Evolutionary conservation across 2,329 filamentous ascomycete genomes (phyloP), one percentile per base, ranked within the genome.

Genomic region (Emmonsiellopsis sp.): DNA sequence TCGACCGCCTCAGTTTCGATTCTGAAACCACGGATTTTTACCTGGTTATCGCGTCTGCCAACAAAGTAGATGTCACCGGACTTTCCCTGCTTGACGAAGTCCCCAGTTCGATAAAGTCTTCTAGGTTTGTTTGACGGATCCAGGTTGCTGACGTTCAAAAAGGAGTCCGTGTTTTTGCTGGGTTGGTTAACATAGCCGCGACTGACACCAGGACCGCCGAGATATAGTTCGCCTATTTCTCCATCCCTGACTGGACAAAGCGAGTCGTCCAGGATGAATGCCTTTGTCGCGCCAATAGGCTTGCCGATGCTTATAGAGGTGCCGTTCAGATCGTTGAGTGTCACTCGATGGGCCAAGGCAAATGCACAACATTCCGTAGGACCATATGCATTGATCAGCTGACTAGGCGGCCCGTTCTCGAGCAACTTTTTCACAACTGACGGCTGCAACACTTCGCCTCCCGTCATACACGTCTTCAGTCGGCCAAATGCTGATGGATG

Each of bases 1-100:
- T 95, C 89, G 59, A 95, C 92, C 57, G 95, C 90, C 55, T 84
- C 84, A 43, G 95, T 81, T 72, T 95, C 91, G 59, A 95, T 90
- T 50, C 90, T 80, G 76, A 94, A 95, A 0, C 90, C 89, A 46
- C 90, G 84, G 58, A 95, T 88, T 75, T 95, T 95, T 73, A 95
- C 86, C 67, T 95, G 89, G 57, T 84, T 78, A 62, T 95, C 89
- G 20, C 81, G 81, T 50, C 90, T 79, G 9, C 90, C 90, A 4
- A 85, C 82, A 63, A 81, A 85, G 59, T 84, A 83, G 4, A 87
- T 83, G 57, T 83, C 81, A 13, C 85, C 87, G 5, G 76, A 72
- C 45, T 80, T 78, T 13, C 43, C 37, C 61, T 85, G 87, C 48
- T 80, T 76, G 1, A 89, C 89, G 1, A 94, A 72, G 65, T 95